Percentiles rank a stretch among this genome's conserved stretches.
These are phyloP conservation scores for Hypomyces rosellus DNA, from an alignment of 2,329 filamentous ascomycete species.

Conservation along the genomic window DNA sequence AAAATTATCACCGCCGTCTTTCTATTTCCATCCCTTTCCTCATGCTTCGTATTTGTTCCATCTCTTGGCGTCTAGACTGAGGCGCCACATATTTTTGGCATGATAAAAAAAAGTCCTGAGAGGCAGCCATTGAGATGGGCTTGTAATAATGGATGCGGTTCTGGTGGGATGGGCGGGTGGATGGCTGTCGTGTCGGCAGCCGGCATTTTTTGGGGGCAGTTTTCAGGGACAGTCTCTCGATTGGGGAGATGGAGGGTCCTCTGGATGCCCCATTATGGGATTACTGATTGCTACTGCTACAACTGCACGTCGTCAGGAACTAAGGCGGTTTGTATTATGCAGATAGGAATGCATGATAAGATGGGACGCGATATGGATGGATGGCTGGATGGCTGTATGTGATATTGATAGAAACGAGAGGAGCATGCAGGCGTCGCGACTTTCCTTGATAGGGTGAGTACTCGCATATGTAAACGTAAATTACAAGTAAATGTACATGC, in stretches of 20 bases:
- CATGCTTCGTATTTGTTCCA: not conserved
- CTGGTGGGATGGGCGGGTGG: not conserved
- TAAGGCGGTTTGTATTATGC: too few relatives aligned
- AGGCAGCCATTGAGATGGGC: not conserved
- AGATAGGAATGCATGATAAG: too few relatives aligned
- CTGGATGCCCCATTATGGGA: too few relatives aligned
- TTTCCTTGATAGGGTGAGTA: not conserved
- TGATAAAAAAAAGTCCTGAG: not conserved
- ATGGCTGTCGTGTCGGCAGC: too few relatives aligned
- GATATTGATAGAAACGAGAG: not conserved
- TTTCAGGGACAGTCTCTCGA: not conserved
- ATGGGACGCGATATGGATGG: not conserved
- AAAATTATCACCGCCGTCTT: not conserved
- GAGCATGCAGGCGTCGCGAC: not conserved
- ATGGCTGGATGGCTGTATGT: not conserved
- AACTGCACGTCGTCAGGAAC: too few relatives aligned
- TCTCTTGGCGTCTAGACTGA: not conserved
- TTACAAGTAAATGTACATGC: too few relatives aligned
- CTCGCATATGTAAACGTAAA: not conserved
- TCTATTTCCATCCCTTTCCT: not conserved
- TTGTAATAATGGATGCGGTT: too few relatives aligned
- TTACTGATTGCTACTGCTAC: too few relatives aligned
- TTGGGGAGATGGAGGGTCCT: not conserved
- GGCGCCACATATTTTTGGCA: too few relatives aligned
- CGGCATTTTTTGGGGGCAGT: not conserved